Base-by-base conservation (phyloP, 208 protist genomes). In the Leishmania lainsoni region DNA sequence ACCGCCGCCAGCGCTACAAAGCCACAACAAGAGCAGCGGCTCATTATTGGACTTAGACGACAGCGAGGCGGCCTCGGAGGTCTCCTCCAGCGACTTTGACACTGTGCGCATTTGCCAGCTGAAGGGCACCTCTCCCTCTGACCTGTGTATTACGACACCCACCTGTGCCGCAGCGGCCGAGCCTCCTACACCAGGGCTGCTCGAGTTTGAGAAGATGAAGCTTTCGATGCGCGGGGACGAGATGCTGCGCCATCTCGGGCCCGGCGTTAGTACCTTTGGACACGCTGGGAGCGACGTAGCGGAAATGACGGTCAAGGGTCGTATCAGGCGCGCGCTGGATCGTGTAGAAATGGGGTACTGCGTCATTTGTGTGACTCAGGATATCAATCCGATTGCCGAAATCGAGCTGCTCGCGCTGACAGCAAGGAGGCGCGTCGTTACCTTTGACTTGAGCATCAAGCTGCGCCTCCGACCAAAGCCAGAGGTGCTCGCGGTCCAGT, bases 131-230 rank as follows among this genome's bases (percentile, higher is more conserved):
- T 51, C 83, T 5, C 32, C 59, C 1, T 52, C 83, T 39, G 79
- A 81, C 16, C 10, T 56, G 75, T 56, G 26, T 9, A 26, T 29
- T 26, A 75, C 52, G 17, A 54, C 78, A 17, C 45, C 32, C 14
- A 56, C 78, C 71, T 48, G 42, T 51, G 10, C 32, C 83, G 22
- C 42, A 10, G 75, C 61, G 29, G 32, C 76, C 9, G 75, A 86
- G 56, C 80, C 71, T 16, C 58, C 83, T 22, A 80, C 87, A 32
- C 89, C 85, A 4, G 80, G 74, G 12, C 76, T 96, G 51, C 81
- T 93, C 5, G 89, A 96, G 83, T 96, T 96, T 79, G 93, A 96
- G 79, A 90, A 93, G 83, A 92, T 96, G 86, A 81, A 76, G 71
- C 79, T 89, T 12, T 88, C 87, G 8, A 79, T 88, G 66, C 82